phyloP scores from a whole-genome alignment of 345 rosid species.

The Toxicodendron radicans region DNA sequence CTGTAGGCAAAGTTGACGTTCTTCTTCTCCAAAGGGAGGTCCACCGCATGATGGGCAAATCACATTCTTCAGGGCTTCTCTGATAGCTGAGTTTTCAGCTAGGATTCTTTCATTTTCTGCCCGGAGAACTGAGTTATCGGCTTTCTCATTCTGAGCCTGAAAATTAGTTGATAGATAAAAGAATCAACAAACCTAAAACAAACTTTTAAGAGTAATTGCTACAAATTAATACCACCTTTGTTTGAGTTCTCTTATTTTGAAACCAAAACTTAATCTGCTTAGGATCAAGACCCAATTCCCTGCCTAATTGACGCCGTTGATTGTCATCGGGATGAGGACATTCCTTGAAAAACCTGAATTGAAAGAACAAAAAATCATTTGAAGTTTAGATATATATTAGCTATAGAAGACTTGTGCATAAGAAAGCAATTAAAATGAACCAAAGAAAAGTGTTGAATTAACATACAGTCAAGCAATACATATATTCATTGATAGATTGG shows the following conservation, averaged over 20 bases:
- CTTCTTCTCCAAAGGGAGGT: constrained; percentile 51
- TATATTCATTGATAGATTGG: too few species aligned
- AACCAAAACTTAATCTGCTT: constrained; percentile 83
- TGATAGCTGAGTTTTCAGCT: constrained; percentile 50
- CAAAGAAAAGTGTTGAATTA: too few species aligned
- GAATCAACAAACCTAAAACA: neutral
- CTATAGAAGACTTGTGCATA: too few species aligned
- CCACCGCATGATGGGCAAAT: constrained; percentile 74
- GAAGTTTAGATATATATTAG: too few species aligned
- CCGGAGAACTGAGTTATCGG: constrained; percentile 50
- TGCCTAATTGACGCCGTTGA: constrained; percentile 49
- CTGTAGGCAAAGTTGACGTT: constrained; percentile 36
- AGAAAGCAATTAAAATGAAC: too few species aligned
- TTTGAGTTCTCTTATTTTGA: constrained; percentile 76
- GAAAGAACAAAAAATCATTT: neutral
- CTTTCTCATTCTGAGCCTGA: constrained; percentile 58
- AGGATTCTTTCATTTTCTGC: constrained; percentile 55
- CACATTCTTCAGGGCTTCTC: constrained; percentile 52
- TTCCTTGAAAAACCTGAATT: constrained; percentile 54
- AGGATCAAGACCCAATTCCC: constrained; percentile 45
- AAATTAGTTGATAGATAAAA: neutral
- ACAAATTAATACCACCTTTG: constrained; percentile 40
- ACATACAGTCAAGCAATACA: too few species aligned
- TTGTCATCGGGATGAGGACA: constrained; percentile 67
- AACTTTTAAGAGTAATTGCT: neutral